phyloP scores from a whole-genome alignment of 2,329 filamentous ascomycete genomes.

The Ustulina deusta region DNA sequence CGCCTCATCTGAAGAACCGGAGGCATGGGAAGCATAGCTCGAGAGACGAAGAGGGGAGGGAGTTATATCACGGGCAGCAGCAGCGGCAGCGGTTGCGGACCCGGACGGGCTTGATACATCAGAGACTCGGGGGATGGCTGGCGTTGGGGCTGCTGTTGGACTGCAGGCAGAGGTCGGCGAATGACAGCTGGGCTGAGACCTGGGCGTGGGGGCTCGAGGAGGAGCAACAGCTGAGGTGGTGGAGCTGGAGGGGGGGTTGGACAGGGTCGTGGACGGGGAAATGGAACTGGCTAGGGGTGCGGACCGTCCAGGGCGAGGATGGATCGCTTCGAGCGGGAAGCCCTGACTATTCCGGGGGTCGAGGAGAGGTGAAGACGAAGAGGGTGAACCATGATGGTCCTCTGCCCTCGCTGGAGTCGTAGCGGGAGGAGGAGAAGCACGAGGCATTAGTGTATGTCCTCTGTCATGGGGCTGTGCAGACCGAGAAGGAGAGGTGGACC shows the following conservation, averaged over 20 bases:
- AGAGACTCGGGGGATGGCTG: constrained; percentile 9
- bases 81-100: constrained; percentile 20
- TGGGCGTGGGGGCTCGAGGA: constrained; percentile 27
- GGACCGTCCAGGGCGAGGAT: constrained; percentile 23
- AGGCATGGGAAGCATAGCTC: constrained; percentile 45
- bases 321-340: constrained; percentile 48
- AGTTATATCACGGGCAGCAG: constrained; percentile 32
- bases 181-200: constrained; percentile 28
- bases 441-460: constrained; percentile 44
- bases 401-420: constrained; percentile 20
- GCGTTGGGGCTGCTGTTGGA: constrained; percentile 9
- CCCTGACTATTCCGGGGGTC: constrained; percentile 42
- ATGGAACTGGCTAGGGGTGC: constrained; percentile 5
- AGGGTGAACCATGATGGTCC: constrained; percentile 28
- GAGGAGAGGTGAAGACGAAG: constrained; percentile 16
- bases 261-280: constrained; percentile 15
- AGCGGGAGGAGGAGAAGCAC: constrained; percentile 30
- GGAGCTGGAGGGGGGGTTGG: constrained; percentile 36
- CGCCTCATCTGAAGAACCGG: constrained; percentile 39
- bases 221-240: constrained; percentile 41
- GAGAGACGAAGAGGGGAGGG: constrained; percentile 36
- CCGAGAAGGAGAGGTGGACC: constrained; percentile 30
- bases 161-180: constrained; percentile 34
- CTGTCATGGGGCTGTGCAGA: constrained; percentile 9
- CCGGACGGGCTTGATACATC: constrained; percentile 23